Evolutionary conservation across 2,329 filamentous ascomycete species (phyloP).

Genomic region (Diatrype stigma): DNA sequence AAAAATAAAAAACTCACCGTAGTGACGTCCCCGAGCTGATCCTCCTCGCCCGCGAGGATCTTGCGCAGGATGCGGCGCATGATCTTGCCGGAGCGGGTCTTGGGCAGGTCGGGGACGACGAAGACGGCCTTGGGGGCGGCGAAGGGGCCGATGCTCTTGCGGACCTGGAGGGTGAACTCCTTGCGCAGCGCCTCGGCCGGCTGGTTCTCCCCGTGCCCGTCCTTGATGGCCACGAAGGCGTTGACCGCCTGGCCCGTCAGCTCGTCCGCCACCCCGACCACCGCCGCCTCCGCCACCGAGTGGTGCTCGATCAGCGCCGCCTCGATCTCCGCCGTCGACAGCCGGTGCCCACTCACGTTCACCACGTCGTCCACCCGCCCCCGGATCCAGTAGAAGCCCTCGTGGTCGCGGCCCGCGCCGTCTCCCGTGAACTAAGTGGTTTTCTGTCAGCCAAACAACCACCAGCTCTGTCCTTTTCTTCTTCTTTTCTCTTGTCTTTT

Average conservation of each 20-base stretch:
- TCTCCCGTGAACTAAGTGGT: constrained; percentile 74
- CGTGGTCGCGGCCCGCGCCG: constrained; percentile 91
- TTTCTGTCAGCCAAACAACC: constrained; percentile 5
- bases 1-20: constrained; percentile 63
- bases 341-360: constrained; percentile 92
- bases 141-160: constrained; percentile 96
- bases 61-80: constrained; percentile 97
- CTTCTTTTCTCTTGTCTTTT: not conserved
- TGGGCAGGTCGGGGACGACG: constrained; percentile 88
- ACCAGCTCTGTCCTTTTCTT: too few species aligned
- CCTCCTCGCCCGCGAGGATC: constrained; percentile 95
- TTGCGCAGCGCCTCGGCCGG: constrained; percentile 75
- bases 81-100: constrained; percentile 97
- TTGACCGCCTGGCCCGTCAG: constrained; percentile 96
- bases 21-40: constrained; percentile 88
- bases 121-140: constrained; percentile 92
- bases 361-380: constrained; percentile 98
- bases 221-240: constrained; percentile 91
- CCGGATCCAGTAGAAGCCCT: constrained; percentile 99
- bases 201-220: constrained; percentile 63
- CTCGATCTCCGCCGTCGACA: constrained; percentile 97
- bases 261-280: constrained; percentile 90
- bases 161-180: constrained; percentile 89
- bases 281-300: constrained; percentile 86
- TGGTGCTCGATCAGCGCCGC: constrained; percentile 91